Conservation (phyloP, 2,329 filamentous ascomycete species). For the Capronia americana region DNA sequence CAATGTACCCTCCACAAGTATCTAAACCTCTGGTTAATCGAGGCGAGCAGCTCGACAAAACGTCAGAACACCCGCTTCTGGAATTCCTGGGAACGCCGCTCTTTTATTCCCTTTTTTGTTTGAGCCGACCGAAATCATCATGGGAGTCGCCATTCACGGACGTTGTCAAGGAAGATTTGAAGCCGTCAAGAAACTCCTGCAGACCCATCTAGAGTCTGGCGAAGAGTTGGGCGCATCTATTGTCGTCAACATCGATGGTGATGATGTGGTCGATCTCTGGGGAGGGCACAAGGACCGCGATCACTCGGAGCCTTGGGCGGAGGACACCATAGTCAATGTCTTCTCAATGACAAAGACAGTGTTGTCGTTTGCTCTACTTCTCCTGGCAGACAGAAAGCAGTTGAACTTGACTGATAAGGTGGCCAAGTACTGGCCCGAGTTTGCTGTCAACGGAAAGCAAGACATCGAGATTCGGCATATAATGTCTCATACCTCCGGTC, state of each 20-base stretch:
- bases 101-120: too few species aligned
- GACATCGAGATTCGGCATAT: conserved; percentile 40
- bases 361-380: conserved; percentile 39
- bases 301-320: conserved; percentile 35
- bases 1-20: too few species aligned
- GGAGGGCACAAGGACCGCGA: conserved; percentile 48
- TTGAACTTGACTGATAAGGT: conserved; percentile 42
- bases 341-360: conserved; percentile 43
- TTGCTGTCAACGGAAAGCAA: conserved; percentile 44
- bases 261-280: conserved; percentile 54
- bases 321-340: conserved; percentile 36
- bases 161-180: too few species aligned
- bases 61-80: too few species aligned
- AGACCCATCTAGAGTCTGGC: conserved; percentile 46
- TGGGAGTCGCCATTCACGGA: too few species aligned
- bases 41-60: too few species aligned
- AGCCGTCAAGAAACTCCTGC: conserved; percentile 39
- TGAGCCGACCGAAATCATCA: too few species aligned
- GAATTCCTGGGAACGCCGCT: too few species aligned
- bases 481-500: conserved; percentile 27
- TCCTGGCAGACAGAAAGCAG: conserved; percentile 41
- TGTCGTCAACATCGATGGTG: conserved; percentile 50
- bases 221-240: conserved; percentile 55
- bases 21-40: too few species aligned
- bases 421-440: conserved; percentile 46